phyloP scores from a whole-genome alignment of 2,329 filamentous ascomycete species.

The Cercospora beticola region DNA sequence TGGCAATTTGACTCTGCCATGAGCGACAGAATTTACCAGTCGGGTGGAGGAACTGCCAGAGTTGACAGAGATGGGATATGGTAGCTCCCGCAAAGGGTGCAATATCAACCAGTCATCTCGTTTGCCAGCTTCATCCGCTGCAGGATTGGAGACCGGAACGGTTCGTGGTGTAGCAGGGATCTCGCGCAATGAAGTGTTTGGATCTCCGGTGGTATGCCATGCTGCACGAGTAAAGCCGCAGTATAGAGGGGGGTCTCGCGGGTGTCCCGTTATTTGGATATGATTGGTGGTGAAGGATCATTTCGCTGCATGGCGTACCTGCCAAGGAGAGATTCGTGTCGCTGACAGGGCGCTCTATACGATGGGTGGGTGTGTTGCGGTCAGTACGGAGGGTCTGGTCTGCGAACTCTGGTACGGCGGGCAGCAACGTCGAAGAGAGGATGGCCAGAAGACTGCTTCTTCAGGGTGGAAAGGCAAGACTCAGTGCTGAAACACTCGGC shows the following conservation, averaged over 20 bases:
- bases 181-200: not conserved
- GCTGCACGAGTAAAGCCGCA: not conserved
- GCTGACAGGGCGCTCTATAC: not conserved
- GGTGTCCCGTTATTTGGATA: not conserved
- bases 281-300: constrained; percentile 4
- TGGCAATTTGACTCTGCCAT: not conserved
- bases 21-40: not conserved
- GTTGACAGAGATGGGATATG: not conserved
- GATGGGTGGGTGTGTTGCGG: not conserved
- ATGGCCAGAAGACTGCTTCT: not conserved
- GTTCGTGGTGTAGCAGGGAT: constrained; percentile 4
- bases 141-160: not conserved
- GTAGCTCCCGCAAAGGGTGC: not conserved
- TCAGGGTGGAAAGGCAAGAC: not conserved
- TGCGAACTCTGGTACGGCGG: not conserved
- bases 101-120: not conserved
- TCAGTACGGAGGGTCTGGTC: not conserved
- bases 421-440: not conserved
- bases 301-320: not conserved
- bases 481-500: not conserved
- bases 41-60: not conserved
- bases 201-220: not conserved
- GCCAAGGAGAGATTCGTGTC: not conserved
- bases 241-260: not conserved
- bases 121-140: not conserved